Percentiles rank a stretch among this genome's conserved stretches.
Evolutionary conservation across 2,329 filamentous ascomycete genomes (phyloP).

Genomic region (Colletotrichum phormii): DNA sequence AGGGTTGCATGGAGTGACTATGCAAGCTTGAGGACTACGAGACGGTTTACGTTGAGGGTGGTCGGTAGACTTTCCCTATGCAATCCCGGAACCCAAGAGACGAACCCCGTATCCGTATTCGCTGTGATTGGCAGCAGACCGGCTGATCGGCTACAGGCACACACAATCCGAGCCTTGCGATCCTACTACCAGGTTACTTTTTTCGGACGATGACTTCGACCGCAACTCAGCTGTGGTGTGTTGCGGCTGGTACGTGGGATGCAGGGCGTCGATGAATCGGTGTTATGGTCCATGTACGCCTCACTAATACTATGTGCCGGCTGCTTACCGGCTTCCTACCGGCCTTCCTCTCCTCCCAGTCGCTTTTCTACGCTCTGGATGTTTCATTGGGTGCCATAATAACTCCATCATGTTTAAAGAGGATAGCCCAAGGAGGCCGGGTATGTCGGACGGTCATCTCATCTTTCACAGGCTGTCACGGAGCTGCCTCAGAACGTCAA

Average conservation of each 20-base stretch:
- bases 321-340: neutral
- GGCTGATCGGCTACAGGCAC: neutral
- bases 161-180: neutral
- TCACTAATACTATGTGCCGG: neutral
- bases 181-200: neutral
- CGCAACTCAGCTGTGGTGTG: neutral
- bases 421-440: conserved; percentile 3
- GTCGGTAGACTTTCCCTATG: conserved; percentile 9
- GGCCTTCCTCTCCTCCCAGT: neutral
- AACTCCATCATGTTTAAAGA: neutral
- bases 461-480: conserved; percentile 26
- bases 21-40: neutral
- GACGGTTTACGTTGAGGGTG: neutral
- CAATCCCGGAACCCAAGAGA: conserved; percentile 13
- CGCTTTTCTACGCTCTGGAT: neutral
- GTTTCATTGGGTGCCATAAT: conserved; percentile 2
- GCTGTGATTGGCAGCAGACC: neutral
- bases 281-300: neutral
- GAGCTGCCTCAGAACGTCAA: conserved; percentile 34
- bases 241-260: neutral
- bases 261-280: neutral
- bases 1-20: neutral
- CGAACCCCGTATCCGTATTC: conserved; percentile 36
- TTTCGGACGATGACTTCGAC: conserved; percentile 12
- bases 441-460: conserved; percentile 31